phyloP scores from a whole-genome alignment of 1,139 yeast species.

The Geotrichum europaeum region DNA sequence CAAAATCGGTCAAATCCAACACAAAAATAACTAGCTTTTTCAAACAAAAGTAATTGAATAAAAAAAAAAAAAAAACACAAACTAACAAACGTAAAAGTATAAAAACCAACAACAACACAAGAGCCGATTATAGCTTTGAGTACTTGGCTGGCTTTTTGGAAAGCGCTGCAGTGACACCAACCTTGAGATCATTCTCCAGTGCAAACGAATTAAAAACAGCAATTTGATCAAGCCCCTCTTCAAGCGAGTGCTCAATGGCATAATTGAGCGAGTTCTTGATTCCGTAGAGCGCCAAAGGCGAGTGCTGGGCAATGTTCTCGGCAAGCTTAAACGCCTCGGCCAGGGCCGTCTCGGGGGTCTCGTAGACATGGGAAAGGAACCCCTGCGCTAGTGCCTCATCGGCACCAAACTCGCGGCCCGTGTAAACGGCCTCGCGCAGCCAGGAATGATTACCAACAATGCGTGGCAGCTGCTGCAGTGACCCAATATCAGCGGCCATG shows the following conservation, averaged over 20 bases:
- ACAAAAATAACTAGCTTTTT: constrained; percentile 5
- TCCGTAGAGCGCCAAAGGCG: constrained; percentile 60
- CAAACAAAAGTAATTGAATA: background rate
- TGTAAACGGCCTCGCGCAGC: constrained; percentile 56
- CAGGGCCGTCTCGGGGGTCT: constrained; percentile 47
- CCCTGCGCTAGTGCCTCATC: constrained; percentile 56
- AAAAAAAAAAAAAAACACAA: background rate
- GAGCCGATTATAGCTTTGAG: constrained; percentile 24
- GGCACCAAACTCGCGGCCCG: constrained; percentile 53
- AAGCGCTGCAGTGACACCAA: constrained; percentile 31
- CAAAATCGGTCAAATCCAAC: background rate
- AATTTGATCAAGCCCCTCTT: constrained; percentile 48
- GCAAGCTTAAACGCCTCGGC: constrained; percentile 49
- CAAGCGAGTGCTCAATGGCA: constrained; percentile 43
- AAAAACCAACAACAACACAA: background rate
- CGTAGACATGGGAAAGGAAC: constrained; percentile 45
- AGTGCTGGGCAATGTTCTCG: constrained; percentile 42
- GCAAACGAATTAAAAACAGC: constrained; percentile 49
- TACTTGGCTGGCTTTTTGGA: constrained; percentile 31
- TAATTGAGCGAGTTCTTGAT: constrained; percentile 55
- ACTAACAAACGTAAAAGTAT: background rate
- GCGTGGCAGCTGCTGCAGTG: constrained; percentile 61
- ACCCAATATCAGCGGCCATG: constrained; percentile 74
- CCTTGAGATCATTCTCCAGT: constrained; percentile 35
- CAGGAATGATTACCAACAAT: constrained; percentile 53